phyloP scores from a whole-genome alignment of 768 basidiomycete genomes.

The Chalciporus piperatus region DNA sequence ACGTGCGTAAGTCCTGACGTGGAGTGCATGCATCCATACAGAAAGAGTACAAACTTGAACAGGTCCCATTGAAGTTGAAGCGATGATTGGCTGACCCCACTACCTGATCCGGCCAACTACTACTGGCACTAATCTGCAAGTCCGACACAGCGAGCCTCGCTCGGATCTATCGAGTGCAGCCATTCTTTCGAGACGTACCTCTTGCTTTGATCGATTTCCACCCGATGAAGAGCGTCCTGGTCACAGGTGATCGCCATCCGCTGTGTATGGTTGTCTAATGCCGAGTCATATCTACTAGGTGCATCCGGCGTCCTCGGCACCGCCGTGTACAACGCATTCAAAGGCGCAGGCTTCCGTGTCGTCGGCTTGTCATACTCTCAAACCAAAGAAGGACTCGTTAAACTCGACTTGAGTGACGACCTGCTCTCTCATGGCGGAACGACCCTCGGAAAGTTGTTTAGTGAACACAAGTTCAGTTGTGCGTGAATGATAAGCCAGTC shows the following conservation, averaged over 20 bases:
- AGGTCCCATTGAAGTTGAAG: too few relatives aligned
- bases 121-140: too few relatives aligned
- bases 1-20: too few relatives aligned
- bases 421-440: constrained; percentile 35
- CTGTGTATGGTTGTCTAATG: background rate
- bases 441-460: constrained; percentile 48
- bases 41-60: too few relatives aligned
- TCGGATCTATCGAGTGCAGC: background rate
- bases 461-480: constrained; percentile 67
- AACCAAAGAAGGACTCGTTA: constrained; percentile 46
- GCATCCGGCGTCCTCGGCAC: constrained; percentile 91
- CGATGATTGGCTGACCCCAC: too few relatives aligned
- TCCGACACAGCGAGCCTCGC: background rate
- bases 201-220: background rate
- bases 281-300: constrained; percentile 42
- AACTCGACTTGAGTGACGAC: constrained; percentile 68
- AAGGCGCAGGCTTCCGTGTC: constrained; percentile 41
- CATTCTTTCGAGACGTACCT: background rate
- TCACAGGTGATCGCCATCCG: constrained; percentile 45
- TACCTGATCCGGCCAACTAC: too few relatives aligned
- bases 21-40: too few relatives aligned
- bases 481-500: constrained; percentile 28
- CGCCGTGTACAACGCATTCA: constrained; percentile 71
- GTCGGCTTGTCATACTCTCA: constrained; percentile 75
- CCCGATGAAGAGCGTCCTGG: constrained; percentile 45